Base-by-base conservation (phyloP, 805 yeast species). In the Lachancea thermotolerans region DNA sequence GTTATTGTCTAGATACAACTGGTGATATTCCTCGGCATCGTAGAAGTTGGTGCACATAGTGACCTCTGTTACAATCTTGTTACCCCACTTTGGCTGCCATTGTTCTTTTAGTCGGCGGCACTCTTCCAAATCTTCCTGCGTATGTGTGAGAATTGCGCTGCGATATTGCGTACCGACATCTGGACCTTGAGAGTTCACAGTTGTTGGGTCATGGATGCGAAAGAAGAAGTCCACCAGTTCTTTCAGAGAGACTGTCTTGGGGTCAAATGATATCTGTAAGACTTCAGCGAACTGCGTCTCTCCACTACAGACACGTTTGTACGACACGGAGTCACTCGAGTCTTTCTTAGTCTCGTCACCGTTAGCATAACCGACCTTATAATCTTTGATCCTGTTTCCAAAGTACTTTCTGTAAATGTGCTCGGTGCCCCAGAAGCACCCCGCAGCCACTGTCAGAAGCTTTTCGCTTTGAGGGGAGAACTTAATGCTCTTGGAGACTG, bases 1-100 rank as follows among this genome's bases (percentile, higher is more conserved):
- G 62, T 91, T 88, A 57, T 78, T 81, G 46, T 74, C 73, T 56
- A 91, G 71, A 62, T 93, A 91, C 49, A 74, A 59, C 62, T 91
- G 98, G 64, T 91, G 99, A 63, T 90, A 91, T 32, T 81, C 90
- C 66, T 91, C 99, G n/a, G 97, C 98, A 60, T 90, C 96, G 70
- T 81, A 83, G 73, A 86, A 93, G 48, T 71, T 72, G 41, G 70
- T 61, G 37, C 88, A 73, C 8, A 85, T 83, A 58, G 78, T 84
- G 42, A 90, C 77, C 37, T 67, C 68, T 1, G 98, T 89, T 38
- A 70, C 83, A 25, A 93, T 82, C 46, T 69, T 68, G 56, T 82
- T 73, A 39, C 73, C 71, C 85, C 91, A 93, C 47, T 77, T 73
- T 45, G 76, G 75, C 61, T 89, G 93, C 60, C 79, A 72, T 39